phyloP scores from a whole-genome alignment of 2,329 filamentous ascomycete species.

The Fusarium devonianum region DNA sequence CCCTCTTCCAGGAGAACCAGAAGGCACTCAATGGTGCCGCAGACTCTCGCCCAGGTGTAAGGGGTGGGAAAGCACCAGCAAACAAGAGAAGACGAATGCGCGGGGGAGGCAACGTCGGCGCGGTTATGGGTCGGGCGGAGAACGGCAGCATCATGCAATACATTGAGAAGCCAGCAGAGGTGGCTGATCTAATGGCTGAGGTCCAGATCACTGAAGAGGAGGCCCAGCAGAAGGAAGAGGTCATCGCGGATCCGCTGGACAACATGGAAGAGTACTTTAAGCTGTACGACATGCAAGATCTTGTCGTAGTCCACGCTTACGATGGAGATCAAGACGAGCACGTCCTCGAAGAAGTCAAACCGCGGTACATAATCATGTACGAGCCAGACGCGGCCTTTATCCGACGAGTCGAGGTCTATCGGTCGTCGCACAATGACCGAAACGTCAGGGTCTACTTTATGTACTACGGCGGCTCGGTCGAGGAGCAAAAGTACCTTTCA shows the following conservation, averaged over 20 bases:
- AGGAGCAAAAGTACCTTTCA: conserved; percentile 92
- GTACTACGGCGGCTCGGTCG: conserved; percentile 93
- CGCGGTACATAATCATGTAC: conserved; percentile 98
- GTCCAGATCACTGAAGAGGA: conserved; percentile 83
- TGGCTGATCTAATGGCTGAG: conserved; percentile 82
- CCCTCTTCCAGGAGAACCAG: conserved; percentile 81
- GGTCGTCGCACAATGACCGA: conserved; percentile 88
- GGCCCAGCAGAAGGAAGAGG: conserved; percentile 75
- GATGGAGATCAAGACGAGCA: conserved; percentile 96
- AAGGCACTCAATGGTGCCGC: conserved; percentile 74
- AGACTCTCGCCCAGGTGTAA: conserved; percentile 61
- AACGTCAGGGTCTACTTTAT: conserved; percentile 95
- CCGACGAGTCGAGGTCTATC: conserved; percentile 91
- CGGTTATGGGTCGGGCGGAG: conserved; percentile 68
- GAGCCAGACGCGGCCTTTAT: conserved; percentile 96
- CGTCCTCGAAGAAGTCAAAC: conserved; percentile 91
- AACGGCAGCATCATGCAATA: conserved; percentile 78
- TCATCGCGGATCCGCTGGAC: conserved; percentile 79
- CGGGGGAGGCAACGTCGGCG: conserved; percentile 72
- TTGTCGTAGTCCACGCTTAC: conserved; percentile 90
- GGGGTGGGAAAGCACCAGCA: conserved; percentile 69
- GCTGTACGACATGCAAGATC: conserved; percentile 87
- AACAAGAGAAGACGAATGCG: conserved; percentile 88
- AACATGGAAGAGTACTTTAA: conserved; percentile 93
- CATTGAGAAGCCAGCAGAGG: conserved; percentile 83